Evolutionary conservation across 331 rosid species (phyloP).

Genomic region (Quercus lobata): DNA sequence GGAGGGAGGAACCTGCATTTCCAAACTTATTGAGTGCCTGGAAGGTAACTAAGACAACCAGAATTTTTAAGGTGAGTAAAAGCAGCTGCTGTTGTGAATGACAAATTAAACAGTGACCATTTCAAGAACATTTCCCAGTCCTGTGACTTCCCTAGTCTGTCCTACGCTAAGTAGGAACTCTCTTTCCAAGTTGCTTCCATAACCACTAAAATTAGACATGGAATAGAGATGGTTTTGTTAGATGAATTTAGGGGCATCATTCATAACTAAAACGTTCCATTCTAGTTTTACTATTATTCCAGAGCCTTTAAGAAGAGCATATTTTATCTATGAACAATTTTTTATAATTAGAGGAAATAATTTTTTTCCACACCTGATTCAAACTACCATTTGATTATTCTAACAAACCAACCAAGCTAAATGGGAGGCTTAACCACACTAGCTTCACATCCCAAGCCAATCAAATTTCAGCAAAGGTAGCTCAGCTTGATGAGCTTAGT

Average conservation of each 20-base stretch:
- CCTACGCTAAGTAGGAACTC: constrained; percentile 66
- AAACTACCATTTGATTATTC: neutral
- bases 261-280: neutral
- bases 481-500: neutral
- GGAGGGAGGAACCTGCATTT: constrained; percentile 49
- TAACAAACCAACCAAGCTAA: neutral
- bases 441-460: neutral
- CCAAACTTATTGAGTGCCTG: constrained; percentile 53
- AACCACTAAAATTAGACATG: no score
- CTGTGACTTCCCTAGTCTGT: constrained; percentile 52
- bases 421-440: no score
- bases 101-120: constrained; percentile 62
- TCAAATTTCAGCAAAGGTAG: neutral
- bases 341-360: no score
- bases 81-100: constrained; percentile 73
- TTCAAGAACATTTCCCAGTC: constrained; percentile 60
- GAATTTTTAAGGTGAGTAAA: constrained; percentile 48
- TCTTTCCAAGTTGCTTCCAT: constrained; percentile 48
- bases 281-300: neutral
- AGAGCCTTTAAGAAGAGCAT: neutral
- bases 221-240: neutral
- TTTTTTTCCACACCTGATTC: neutral
- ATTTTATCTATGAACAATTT: neutral
- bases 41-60: constrained; percentile 5
- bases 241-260: neutral